Conservation (phyloP, 2,329 filamentous ascomycete genomes). For the Ophiostoma tasmaniense region DNA sequence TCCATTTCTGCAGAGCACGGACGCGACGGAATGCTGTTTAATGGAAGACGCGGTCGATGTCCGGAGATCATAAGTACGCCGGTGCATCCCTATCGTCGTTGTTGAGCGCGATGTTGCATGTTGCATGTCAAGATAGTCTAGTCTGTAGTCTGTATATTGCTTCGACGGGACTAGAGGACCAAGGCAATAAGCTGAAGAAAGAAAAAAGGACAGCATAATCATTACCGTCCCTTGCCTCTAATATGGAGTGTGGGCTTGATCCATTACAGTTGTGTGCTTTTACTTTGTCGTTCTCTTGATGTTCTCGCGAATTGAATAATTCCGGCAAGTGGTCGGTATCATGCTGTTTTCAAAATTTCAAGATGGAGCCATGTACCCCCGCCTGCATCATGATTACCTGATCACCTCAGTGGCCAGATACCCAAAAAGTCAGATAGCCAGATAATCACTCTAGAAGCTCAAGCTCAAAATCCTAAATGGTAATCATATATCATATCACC, state of each 20-base stretch:
- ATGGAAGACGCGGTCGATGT: neutral
- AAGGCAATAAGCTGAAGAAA: neutral
- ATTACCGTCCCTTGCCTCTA: neutral
- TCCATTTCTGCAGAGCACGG: neutral
- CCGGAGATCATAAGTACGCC: neutral
- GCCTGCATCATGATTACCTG: neutral
- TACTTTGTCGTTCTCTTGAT: neutral
- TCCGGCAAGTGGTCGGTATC: neutral
- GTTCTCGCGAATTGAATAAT: neutral
- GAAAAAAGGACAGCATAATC: neutral
- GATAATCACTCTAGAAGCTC: neutral
- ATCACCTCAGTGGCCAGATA: neutral
- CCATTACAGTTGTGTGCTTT: neutral
- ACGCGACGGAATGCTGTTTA: constrained; percentile 1
- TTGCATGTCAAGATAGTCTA: neutral
- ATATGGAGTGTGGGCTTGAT: neutral
- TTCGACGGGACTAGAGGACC: too few relatives aligned
- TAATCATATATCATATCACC: neutral
- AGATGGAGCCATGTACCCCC: neutral
- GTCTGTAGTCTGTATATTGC: neutral
- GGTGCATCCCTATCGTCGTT: neutral
- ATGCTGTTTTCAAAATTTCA: neutral
- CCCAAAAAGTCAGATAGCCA: neutral
- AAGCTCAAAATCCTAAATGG: neutral
- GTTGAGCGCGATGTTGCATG: neutral